Base-by-base conservation (phyloP, 2,329 filamentous ascomycete genomes). In the Ceratocystis eucalypticola region DNA sequence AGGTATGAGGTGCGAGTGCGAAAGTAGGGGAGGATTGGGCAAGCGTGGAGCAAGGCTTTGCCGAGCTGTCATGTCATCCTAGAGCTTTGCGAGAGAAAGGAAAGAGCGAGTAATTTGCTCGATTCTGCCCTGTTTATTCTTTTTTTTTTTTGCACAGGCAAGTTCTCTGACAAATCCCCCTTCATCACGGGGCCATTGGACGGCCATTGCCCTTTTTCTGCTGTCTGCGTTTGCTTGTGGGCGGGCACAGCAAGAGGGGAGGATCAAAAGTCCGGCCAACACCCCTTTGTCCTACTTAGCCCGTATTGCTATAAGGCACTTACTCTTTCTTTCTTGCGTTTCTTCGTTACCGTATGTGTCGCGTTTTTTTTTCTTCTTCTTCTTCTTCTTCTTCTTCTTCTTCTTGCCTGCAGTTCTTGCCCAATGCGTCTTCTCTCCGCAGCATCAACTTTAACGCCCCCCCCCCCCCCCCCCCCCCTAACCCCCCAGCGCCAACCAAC, bases 21-120 rank as follows among this genome's bases (percentile, higher is more conserved):
- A 15, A 30, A 22, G 48, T 55, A 20, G n/a, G 28, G 53, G 25
- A 57, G 53, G 53, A 57, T 57, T 57, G 53, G 25, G 53, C 53
- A 57, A 33, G 53, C 53, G 33, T 33, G 53, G 53, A 57, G 53
- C 53, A 28, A 57, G 53, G 28, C 53, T 57, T 57, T 57, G 53
- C 53, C 53, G 53, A 57, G 53, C 53, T 57, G 53, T 57, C 53
- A 57, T 33, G 53, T 57, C 53, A 57, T 57, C 53, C 53, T 28
- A 33, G 53, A 57, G 10, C 30, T 30, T 55, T 10, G 15, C 2
- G 53, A 15, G 53, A 10, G n/a, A 10, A 15, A 55, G 53, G 53
- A 33, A 30, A 57, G 53, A 57, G 25, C 22, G 53, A 57, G 17
- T 8, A 33, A 33, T 8, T 33, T 33, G 6, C 33, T 33, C 6